Evolutionary conservation across 2,329 filamentous ascomycete species (phyloP).

Genomic region (Alternaria solani): DNA sequence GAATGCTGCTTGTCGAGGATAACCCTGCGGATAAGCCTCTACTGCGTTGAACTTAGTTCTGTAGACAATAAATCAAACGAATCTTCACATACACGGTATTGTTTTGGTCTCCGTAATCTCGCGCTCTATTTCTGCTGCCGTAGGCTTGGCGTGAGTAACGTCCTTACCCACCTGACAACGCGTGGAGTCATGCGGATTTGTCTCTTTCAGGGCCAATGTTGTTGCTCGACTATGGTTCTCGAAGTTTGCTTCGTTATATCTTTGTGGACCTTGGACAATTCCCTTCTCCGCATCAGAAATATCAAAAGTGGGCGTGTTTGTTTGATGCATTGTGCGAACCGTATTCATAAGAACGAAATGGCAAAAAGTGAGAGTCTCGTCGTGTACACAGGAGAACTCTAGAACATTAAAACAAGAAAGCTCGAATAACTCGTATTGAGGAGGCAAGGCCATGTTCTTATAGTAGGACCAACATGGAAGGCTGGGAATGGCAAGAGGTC

Average conservation of each 20-base stretch:
- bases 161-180: not conserved
- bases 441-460: not conserved
- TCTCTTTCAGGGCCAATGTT: not conserved
- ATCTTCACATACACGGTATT: constrained; percentile 11
- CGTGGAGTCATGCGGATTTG: not conserved
- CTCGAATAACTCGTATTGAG: not conserved
- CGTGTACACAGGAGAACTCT: not conserved
- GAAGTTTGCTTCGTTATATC: not conserved
- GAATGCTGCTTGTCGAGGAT: not conserved
- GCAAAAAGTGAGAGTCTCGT: not conserved
- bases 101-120: constrained; percentile 21
- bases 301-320: not conserved
- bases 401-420: not conserved
- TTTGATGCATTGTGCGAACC: not conserved
- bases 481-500: not conserved
- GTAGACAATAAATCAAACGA: not conserved
- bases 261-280: not conserved
- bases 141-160: not conserved
- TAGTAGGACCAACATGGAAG: not conserved
- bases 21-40: constrained; percentile 36
- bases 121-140: not conserved
- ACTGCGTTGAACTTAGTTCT: not conserved
- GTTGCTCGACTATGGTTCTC: not conserved
- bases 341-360: not conserved
- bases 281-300: not conserved